Evolutionary conservation across 2,329 filamentous ascomycete species (phyloP), one percentile per base, ranked within the genome.

Genomic region (Pseudofabraea citricarpa): DNA sequence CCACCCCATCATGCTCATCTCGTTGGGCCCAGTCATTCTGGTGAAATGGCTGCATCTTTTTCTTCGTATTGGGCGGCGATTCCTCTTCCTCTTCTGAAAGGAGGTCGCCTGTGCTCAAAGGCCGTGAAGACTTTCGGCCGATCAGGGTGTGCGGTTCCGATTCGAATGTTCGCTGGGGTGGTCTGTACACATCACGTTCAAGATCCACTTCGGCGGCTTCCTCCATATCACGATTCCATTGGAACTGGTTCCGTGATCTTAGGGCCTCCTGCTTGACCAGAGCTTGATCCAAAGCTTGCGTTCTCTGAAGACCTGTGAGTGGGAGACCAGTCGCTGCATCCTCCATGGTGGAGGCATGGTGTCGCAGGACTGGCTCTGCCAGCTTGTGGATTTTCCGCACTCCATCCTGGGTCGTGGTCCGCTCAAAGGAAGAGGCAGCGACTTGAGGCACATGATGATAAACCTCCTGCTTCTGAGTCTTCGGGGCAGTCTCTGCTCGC

Each of bases 11-110:
- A 12, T 51, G 45, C 58, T 79, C 73, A 48, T 80, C 77, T 52
- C 69, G 73, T 56, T 81, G 77, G 22, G 74, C 73, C 78, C 78
- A 82, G 57, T 81, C 76, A 38, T 55, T 52, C 16, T 54, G 43
- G 35, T 41, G 21, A 18, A 33, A 19, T 21, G 44, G 40, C 22
- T 47, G 52, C 15, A 36, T 16, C 36, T 46, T 53, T 10, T 41
- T n/a, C 23, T 40, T 48, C 15, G 20, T 18, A 10, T 35, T 24
- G 8, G 32, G 32, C 10, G 33, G 27, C 29, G 36, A 33, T 27
- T 22, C 38, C n/a, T 49, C 51, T n/a, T 46, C 44, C 21, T 53
- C 43, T 4, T 55, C 52, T 48, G 48, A 53, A 16, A 50, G 43
- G 3, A 52, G 24, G 47, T 57, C 54, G 8, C 53, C 52, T 10